These are phyloP conservation scores for Chaetomium fimeti DNA, from an alignment of 495 filamentous ascomycete genomes.

Conservation along the genomic window DNA sequence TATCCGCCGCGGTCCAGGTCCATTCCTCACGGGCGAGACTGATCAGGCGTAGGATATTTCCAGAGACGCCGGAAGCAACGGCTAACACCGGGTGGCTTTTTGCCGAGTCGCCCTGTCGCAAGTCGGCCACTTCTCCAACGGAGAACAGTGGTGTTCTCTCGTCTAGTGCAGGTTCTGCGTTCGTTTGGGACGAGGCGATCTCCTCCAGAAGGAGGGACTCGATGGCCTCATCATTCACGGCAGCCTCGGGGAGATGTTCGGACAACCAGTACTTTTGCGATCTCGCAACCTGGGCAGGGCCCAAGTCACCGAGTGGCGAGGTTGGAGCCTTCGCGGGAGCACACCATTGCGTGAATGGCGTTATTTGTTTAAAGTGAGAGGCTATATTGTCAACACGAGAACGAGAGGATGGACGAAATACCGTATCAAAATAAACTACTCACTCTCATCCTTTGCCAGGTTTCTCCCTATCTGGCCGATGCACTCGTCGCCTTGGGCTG, in stretches of 20 bases:
- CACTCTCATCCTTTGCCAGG: conserved; percentile 27
- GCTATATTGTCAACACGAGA: conserved; percentile 29
- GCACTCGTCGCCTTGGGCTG: conserved; percentile 17
- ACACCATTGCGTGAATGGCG: conserved; percentile 40
- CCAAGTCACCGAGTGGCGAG: conserved; percentile 20
- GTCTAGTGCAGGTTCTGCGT: conserved; percentile 1
- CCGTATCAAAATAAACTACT: conserved; percentile 8
- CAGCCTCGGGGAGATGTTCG: conserved; percentile 41
- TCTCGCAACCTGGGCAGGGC: conserved; percentile 23
- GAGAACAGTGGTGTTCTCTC: conserved; percentile 33
- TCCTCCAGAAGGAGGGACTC: conserved; percentile 34
- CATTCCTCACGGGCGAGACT: conserved; percentile 43
- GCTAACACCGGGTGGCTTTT: conserved; percentile 44
- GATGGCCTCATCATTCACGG: conserved; percentile 33
- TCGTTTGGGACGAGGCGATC: conserved; percentile 16
- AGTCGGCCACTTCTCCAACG: conserved; percentile 41
- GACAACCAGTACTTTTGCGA: conserved; percentile 42
- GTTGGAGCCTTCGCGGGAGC: conserved; percentile 21
- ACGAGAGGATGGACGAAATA: not conserved
- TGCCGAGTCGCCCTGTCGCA: conserved; percentile 20
- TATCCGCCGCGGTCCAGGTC: conserved; percentile 47
- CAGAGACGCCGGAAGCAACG: conserved; percentile 49
- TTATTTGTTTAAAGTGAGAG: conserved; percentile 44
- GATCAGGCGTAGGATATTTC: conserved; percentile 52
- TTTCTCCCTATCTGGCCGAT: conserved; percentile 29